Evolutionary conservation across 495 filamentous ascomycete species (phyloP).

Genomic region (Daldinia bambusicola): DNA sequence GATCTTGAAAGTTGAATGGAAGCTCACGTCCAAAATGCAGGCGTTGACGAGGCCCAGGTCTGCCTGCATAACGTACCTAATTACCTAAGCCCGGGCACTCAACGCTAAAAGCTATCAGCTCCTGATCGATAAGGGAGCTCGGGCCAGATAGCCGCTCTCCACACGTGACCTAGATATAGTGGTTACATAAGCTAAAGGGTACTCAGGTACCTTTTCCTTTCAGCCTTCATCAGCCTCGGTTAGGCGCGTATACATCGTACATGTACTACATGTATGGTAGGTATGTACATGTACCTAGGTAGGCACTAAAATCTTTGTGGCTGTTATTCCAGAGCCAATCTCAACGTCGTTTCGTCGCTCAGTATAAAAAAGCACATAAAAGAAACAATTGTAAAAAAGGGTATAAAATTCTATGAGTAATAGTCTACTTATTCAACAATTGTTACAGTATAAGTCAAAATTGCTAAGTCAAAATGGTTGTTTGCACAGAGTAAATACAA

Average conservation of each 20-base stretch:
- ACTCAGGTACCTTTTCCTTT: constrained; percentile 2
- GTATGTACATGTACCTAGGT: too few relatives aligned
- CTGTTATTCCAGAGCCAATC: not conserved
- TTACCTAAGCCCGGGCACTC: constrained; percentile 43
- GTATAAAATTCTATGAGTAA: not conserved
- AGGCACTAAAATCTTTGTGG: not conserved
- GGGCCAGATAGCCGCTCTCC: constrained; percentile 12
- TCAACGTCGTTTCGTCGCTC: not conserved
- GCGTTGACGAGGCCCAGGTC: constrained; percentile 44
- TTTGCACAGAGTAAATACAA: not conserved
- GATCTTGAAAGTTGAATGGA: constrained; percentile 20
- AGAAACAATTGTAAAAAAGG: not conserved
- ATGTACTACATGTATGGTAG: too few relatives aligned
- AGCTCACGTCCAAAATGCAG: constrained; percentile 29
- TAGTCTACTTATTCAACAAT: not conserved
- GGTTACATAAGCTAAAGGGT: too few relatives aligned
- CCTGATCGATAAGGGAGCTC: constrained; percentile 42
- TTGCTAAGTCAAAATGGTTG: too few relatives aligned
- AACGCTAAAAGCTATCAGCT: constrained; percentile 8
- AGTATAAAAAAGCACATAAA: too few relatives aligned
- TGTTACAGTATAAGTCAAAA: too few relatives aligned
- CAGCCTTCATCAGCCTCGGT: constrained; percentile 17
- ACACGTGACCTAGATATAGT: not conserved
- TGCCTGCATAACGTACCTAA: constrained; percentile 31
- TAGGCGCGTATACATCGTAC: not conserved